Evolutionary conservation across 495 filamentous ascomycete species (phyloP).

Genomic region (Penicillium maclennaniae): DNA sequence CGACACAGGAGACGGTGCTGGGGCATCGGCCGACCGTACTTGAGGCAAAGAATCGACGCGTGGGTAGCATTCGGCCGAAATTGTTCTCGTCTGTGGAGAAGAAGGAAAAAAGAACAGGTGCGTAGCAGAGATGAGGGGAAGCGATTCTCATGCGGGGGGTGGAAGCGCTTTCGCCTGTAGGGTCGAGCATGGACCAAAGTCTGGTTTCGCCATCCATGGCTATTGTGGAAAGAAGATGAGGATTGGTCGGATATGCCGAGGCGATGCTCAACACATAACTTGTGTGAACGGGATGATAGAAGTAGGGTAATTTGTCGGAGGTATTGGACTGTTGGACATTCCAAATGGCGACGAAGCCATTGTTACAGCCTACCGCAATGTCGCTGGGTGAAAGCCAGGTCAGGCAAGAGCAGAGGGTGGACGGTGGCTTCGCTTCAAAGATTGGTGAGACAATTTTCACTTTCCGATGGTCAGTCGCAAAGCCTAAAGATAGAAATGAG

Average conservation of each 20-base stretch:
- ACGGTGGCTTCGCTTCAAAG: slow-evolving; percentile 48
- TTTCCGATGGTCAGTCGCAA: slow-evolving; percentile 10
- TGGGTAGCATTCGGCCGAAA: slow-evolving; percentile 47
- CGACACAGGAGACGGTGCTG: slow-evolving; percentile 41
- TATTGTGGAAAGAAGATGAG: slow-evolving; percentile 51
- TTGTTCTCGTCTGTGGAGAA: slow-evolving; percentile 57
- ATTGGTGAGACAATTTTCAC: slow-evolving; percentile 49
- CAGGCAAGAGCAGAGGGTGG: slow-evolving; percentile 55
- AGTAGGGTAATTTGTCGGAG: slow-evolving; percentile 41
- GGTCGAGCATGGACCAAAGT: slow-evolving; percentile 52
- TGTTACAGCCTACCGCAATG: slow-evolving; percentile 60
- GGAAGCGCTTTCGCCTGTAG: slow-evolving; percentile 43
- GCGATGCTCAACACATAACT: slow-evolving; percentile 56
- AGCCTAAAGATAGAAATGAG: background rate
- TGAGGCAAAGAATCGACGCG: slow-evolving; percentile 55
- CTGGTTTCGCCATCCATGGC: slow-evolving; percentile 58
- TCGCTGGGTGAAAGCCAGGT: slow-evolving; percentile 59
- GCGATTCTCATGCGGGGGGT: slow-evolving; percentile 52
- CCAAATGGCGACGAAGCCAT: slow-evolving; percentile 58
- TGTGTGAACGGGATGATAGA: slow-evolving; percentile 55
- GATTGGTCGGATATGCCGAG: slow-evolving; percentile 57
- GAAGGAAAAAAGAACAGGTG: slow-evolving; percentile 52
- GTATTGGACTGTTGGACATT: slow-evolving; percentile 40
- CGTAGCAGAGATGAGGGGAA: slow-evolving; percentile 48
- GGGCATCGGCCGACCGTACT: slow-evolving; percentile 33